Evolutionary conservation across 108 stramenopile species (phyloP).

Genomic region (Nitzschia sp.): DNA sequence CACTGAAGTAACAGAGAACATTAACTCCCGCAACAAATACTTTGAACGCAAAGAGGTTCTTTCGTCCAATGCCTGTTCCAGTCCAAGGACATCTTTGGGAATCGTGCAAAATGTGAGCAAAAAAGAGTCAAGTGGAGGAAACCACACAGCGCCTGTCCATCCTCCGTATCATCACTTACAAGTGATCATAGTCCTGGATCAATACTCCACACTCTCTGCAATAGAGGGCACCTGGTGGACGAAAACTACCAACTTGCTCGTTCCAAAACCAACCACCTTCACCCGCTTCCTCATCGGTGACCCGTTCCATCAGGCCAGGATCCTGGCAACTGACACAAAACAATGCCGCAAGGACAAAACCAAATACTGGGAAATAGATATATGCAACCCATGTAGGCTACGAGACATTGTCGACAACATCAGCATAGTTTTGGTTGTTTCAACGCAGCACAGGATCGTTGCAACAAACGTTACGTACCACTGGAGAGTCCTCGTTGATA

Average conservation of each 20-base stretch:
- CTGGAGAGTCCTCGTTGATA: constrained; percentile 51
- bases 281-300: constrained; percentile 80
- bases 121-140: not conserved
- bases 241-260: constrained; percentile 87
- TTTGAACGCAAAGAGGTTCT: constrained; percentile 81
- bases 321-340: constrained; percentile 85
- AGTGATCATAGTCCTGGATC: constrained; percentile 84
- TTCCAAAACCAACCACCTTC: constrained; percentile 90
- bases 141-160: not conserved
- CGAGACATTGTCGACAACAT: not conserved
- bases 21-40: constrained; percentile 80
- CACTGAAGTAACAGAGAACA: constrained; percentile 81
- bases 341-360: constrained; percentile 58
- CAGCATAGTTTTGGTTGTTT: not conserved
- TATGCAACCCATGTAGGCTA: constrained; percentile 76
- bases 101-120: constrained; percentile 1
- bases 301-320: constrained; percentile 83
- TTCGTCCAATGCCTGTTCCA: constrained; percentile 75
- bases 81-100: constrained; percentile 74
- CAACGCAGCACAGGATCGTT: not conserved
- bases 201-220: constrained; percentile 79
- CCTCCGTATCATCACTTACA: constrained; percentile 30
- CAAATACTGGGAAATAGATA: constrained; percentile 71
- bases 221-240: constrained; percentile 86
- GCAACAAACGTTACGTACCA: constrained; percentile 49